Conservation (phyloP, 768 basidiomycete genomes). For the Vararia minispora region DNA sequence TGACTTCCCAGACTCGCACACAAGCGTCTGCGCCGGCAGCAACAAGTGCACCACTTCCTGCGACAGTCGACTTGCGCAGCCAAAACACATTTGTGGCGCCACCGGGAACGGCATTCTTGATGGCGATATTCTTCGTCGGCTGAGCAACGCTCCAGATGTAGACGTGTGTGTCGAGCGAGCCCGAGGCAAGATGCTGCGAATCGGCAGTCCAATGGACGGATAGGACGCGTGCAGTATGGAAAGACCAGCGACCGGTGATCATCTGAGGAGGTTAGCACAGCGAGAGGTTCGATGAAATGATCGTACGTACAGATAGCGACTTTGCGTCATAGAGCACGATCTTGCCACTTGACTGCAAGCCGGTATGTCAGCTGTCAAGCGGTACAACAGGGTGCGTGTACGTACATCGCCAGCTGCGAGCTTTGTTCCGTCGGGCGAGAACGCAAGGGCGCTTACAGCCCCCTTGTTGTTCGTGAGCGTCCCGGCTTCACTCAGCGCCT, state of each 20-base stretch:
- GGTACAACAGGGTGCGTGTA: constrained; percentile 7
- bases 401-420: constrained; percentile 84
- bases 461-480: constrained; percentile 61
- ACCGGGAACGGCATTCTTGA: constrained; percentile 80
- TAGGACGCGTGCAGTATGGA: constrained; percentile 75
- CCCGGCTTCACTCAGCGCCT: constrained; percentile 40
- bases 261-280: constrained; percentile 26
- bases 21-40: constrained; percentile 78
- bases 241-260: constrained; percentile 72
- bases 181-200: constrained; percentile 71
- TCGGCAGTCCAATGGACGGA: constrained; percentile 69
- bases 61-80: too few relatives aligned
- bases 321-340: constrained; percentile 66
- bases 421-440: constrained; percentile 65
- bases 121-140: constrained; percentile 62
- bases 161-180: constrained; percentile 86
- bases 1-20: constrained; percentile 62
- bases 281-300: not conserved
- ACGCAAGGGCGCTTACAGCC: constrained; percentile 60
- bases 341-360: constrained; percentile 64
- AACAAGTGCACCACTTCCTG: constrained; percentile 43
- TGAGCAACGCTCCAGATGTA: constrained; percentile 76
- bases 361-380: too few relatives aligned
- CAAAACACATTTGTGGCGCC: constrained; percentile 79
- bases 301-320: constrained; percentile 35